Evolutionary conservation across 495 filamentous ascomycete species (phyloP).

Genomic region (Collariella sp.): DNA sequence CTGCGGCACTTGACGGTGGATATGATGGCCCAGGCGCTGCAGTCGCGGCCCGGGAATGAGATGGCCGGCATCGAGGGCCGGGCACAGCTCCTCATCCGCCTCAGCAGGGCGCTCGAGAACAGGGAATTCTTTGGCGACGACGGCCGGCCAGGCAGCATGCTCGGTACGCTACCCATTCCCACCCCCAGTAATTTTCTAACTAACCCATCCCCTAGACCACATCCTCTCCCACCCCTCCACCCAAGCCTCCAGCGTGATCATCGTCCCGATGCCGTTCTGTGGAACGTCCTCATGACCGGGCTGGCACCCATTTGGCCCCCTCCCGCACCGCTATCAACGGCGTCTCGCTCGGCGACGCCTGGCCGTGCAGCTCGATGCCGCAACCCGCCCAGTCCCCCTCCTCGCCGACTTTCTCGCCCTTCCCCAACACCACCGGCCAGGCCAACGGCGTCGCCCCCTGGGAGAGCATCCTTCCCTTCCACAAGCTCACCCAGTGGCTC

Average conservation of each 20-base stretch:
- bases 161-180: slow-evolving; percentile 50
- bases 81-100: slow-evolving; percentile 65
- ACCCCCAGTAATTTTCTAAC: neutral
- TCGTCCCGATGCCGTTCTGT: slow-evolving; percentile 83
- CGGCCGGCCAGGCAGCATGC: slow-evolving; percentile 85
- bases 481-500: slow-evolving; percentile 71
- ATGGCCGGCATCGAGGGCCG: slow-evolving; percentile 84
- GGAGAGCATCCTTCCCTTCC: slow-evolving; percentile 92
- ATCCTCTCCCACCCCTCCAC: slow-evolving; percentile 86
- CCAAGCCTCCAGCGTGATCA: slow-evolving; percentile 74
- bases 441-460: slow-evolving; percentile 53
- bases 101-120: slow-evolving; percentile 71
- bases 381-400: slow-evolving; percentile 48
- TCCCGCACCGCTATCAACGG: slow-evolving; percentile 85
- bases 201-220: slow-evolving; percentile 53
- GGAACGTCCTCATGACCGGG: slow-evolving; percentile 82
- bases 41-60: slow-evolving; percentile 73
- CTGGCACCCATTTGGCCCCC: slow-evolving; percentile 82
- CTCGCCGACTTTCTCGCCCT: slow-evolving; percentile 38
- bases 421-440: slow-evolving; percentile 33
- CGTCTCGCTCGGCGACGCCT: slow-evolving; percentile 85
- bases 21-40: slow-evolving; percentile 67
- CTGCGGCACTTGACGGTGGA: slow-evolving; percentile 68
- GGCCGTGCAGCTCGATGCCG: slow-evolving; percentile 81
- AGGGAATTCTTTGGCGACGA: slow-evolving; percentile 78